Evolutionary conservation across 2,329 filamentous ascomycete species (phyloP).

Genomic region (Xylariaceae sp.): DNA sequence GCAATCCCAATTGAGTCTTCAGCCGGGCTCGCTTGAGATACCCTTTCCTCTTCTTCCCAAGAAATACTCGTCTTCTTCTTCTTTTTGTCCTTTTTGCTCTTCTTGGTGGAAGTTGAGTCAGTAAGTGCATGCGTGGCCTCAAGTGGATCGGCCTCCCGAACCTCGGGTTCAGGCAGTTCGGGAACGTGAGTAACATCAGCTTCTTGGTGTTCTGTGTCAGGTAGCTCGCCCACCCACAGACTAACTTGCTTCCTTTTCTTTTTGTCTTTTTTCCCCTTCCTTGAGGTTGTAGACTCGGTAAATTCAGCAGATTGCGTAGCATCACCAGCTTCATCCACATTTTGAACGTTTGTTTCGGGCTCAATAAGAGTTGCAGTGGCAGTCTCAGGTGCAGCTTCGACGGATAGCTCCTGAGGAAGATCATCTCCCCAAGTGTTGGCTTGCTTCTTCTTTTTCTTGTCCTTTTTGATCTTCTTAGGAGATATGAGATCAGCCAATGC

Average conservation of each 20-base stretch:
- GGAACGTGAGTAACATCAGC: too few species aligned
- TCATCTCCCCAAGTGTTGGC: constrained; percentile 9
- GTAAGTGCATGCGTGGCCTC: too few species aligned
- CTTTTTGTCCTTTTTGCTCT: constrained; percentile 37
- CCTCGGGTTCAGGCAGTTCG: too few species aligned
- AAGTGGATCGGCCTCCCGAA: too few species aligned
- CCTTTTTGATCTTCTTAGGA: constrained; percentile 28
- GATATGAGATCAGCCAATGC: too few species aligned
- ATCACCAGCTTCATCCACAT: constrained; percentile 3
- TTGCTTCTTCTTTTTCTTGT: constrained; percentile 32
- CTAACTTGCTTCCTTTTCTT: constrained; percentile 27
- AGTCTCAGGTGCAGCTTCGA: neutral
- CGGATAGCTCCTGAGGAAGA: neutral
- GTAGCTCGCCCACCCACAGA: too few species aligned
- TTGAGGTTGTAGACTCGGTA: constrained; percentile 20
- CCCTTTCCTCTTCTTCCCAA: constrained; percentile 1
- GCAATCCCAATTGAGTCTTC: neutral
- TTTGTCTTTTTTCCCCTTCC: constrained; percentile 39
- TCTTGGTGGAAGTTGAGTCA: constrained; percentile 12
- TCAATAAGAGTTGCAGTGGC: neutral
- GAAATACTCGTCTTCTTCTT: constrained; percentile 29
- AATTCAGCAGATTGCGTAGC: too few species aligned
- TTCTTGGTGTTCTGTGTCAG: too few species aligned
- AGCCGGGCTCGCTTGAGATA: neutral
- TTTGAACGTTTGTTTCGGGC: constrained; percentile 4